Base-by-base conservation (phyloP, 2,329 filamentous ascomycete genomes). In the Ascochyta rabiei region DNA sequence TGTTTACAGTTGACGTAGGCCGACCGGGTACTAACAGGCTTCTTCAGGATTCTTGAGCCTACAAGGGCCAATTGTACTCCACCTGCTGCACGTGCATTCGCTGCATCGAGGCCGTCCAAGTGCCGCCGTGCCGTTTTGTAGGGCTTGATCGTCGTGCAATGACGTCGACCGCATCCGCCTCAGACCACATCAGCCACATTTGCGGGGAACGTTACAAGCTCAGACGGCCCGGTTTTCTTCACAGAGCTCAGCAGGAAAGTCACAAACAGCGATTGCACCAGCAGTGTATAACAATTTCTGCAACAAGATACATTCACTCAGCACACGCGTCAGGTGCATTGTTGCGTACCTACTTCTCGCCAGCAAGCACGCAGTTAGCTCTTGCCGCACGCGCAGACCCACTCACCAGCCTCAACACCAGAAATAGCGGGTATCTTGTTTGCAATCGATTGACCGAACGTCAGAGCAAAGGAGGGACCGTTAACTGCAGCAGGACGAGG, bases 1-100 rank as follows among this genome's bases (percentile, higher is more conserved):
- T 54, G 42, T 62, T 53, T 60, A 57, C 53, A 43, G 46, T 66
- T 68, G 65, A 68, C 63, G 65, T 68, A 66, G 54, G 53, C 59
- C 55, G 45, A 49, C 44, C 44, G 39, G 33, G 31, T 15, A 4
- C 35, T 40, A 48, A 49, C 55, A 58, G 57, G 48, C 35, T 56
- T 57, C 46, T 43, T 19, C 47, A 46, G 46, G 35, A 41, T 46
- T 16, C 28, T n/a, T 6, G 41, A 55, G 42, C 44, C 45, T 30
- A 46, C 43, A 54, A 52, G 31, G 33, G 56, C 45, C 59, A 59
- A 34, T 56, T 44, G 35, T 15, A 49, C 42, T 60, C 62, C 62
- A 68, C 65, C 59, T 56, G 35, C 46, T 45, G 54, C 43, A 43
- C 40, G 42, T 52, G 44, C 48, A 49, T 48, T 48, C 52, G 37